Evolutionary conservation across 768 basidiomycete species (phyloP), one percentile per base, ranked within the genome.

Genomic region (Leccinum sublutescens): DNA sequence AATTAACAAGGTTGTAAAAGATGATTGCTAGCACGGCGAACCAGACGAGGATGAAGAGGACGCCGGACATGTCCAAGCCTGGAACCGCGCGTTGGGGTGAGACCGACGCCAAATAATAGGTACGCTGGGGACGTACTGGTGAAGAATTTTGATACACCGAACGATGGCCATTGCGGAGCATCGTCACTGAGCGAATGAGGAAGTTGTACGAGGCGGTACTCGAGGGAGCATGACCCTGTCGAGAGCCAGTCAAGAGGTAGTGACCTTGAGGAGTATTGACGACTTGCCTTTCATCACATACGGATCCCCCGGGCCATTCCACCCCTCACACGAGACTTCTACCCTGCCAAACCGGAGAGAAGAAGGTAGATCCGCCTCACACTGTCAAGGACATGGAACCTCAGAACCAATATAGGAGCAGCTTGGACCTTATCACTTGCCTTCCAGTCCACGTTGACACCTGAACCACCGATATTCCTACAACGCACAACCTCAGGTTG

Each of bases 251-350:
- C 33, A 43, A 43, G 55, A 49, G 15, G 47, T 59, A 11, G 52
- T n/a, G 33, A 21, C 14, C 50, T 17, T 4, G 23, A 27, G 54
- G 25, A 48, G 47, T 38, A 23, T 27, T 48, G 47, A 43, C 29
- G 53, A 62, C 62, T 75, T 34, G 89, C 95, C 94, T 79, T 93
- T 91, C 61, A 96, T 73, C 14, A 98, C 91, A 71, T 87, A 84
- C 2, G 84, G 80, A 75, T 98, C 95, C 0, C 91, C 93, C 4
- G 92, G 83, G 33, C 80, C 76, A 40, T 82, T 84, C 89, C 90
- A 98, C 23, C 95, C 95, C 77, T 98, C 95, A 66, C 95, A 98
- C 17, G 85, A 87, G 1, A 98, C 85, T 64, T 91, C 85, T 0
- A 96, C 87, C 62, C 84, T 82, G 15, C 95, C 95, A 56, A 98